Evolutionary conservation across 176 grass and related monocot genomes (phyloP).

Genomic region (Tillandsia leiboldiana): DNA sequence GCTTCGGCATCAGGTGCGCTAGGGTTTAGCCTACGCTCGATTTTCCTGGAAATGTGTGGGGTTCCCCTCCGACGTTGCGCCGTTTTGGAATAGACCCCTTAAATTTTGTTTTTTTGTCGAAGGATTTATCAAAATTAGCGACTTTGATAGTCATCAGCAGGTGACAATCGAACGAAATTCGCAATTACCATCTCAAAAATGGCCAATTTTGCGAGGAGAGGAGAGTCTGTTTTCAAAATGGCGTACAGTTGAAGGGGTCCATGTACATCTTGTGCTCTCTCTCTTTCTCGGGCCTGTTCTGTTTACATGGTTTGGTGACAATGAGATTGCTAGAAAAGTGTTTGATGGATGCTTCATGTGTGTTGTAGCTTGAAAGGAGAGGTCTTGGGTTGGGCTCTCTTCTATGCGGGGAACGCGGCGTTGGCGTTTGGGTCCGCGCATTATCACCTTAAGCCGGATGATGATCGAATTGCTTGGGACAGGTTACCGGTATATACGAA

Average conservation of each 20-base stretch:
- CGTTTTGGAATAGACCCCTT: no score
- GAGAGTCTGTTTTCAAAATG: no score
- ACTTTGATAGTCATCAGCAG: no score
- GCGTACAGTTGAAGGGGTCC: no score
- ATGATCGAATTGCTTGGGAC: conserved; percentile 91
- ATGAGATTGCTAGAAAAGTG: not conserved
- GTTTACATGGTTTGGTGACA: not conserved
- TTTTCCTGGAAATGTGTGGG: no score
- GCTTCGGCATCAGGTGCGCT: conserved; percentile 79
- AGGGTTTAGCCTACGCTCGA: not conserved
- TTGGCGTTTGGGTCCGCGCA: conserved; percentile 95
- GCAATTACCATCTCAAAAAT: no score
- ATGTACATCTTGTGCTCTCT: not conserved
- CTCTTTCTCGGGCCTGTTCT: not conserved
- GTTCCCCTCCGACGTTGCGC: no score
- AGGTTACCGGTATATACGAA: conserved; percentile 88
- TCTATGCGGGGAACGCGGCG: conserved; percentile 59
- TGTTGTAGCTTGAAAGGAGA: conserved; percentile 78
- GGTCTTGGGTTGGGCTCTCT: conserved; percentile 68
- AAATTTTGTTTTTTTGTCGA: not conserved
- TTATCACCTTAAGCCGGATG: conserved; percentile 96
- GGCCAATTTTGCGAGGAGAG: no score
- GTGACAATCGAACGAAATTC: no score
- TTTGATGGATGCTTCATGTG: conserved; percentile 5
- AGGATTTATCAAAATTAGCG: not conserved